Evolutionary conservation across 257 asterid species (phyloP), one percentile per base, ranked within the genome.

Genomic region (Salvia splendens): DNA sequence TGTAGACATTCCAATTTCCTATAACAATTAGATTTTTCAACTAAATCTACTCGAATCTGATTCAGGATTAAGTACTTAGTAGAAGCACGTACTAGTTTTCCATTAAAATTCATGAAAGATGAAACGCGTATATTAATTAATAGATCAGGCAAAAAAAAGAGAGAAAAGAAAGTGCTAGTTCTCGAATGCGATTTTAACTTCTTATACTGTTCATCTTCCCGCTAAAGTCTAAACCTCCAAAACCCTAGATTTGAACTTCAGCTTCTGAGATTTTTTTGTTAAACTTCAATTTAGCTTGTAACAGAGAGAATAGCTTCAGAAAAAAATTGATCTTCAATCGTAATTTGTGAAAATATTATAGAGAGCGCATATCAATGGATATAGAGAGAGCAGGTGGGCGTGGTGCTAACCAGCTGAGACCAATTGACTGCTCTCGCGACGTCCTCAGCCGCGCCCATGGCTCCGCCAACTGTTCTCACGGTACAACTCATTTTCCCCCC

Each of bases 381-480:
- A n/a, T 77, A 38, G 87, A 80, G 52, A 83, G 98, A 78, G 81
- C 74, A 65, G 97, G 86, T 6, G 96, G 96, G 12, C 95, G 98
- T 55, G 81, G 80, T 28, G 82, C 87, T 10, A 90, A 85, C 73
- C 96, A 93, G 68, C 71, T 93, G 77, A 85, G 97, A 69, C 92
- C 94, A 5, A 74, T 90, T 33, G 81, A 81, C 72, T 88, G 96
- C 73, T 67, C 92, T 57, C 94, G 91, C 5, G 76, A 76, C 70
- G 79, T 86, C 65, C 96, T 93, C 78, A 82, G 65, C 74, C 97
- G 99, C 69, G 91, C 97, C 67, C 97, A 90, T 78, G 98, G 98
- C 71, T 93, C 97, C 67, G 98, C 92, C 5, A 87, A 86, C 60
- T 85, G 87, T 52, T 82, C 91, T 67, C 86, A 85, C 46, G 91